Evolutionary conservation across 371 early-diverging fungal species (phyloP), one percentile per base, ranked within the genome.

Genomic region (Vairimorpha ceranae): DNA sequence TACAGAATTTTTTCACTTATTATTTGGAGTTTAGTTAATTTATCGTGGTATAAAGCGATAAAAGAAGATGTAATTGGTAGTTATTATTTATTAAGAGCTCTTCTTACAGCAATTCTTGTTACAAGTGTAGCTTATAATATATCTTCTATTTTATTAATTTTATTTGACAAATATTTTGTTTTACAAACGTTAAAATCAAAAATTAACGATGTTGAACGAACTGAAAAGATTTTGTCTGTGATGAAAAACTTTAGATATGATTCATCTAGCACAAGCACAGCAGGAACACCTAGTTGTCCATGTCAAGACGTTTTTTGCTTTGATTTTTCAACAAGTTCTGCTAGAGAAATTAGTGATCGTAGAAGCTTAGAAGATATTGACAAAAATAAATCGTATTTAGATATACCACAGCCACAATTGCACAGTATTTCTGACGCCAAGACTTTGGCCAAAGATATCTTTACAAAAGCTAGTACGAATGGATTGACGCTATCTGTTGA

Each of bases 171-270:
- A 35, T 70, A 65, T 46, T 84, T 82, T 54, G 33, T 84, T 3
- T 33, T 59, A 32, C 65, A 65, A 59, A 71, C 74, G 23, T 72
- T 84, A 29, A 74, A 72, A 21, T 45, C 33, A 8, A 84, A 84
- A 67, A 63, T 79, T 0, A 68, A 76, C 30, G 77, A 81, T 33
- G 74, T 79, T 0, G 73, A 80, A n/a, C 65, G 72, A 51, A 82
- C 70, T 23, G 83, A 84, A 43, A 78, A 64, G 51, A 81, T 84
- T 12, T 21, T 84, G 30, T 46, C 45, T n/a, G 27, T 66, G 7
- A 74, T 84, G 76, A 70, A 80, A 58, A 77, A 69, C 29, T 82
- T 56, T 73, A 74, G 80, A 58, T 79, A 81, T 61, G 81, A 80
- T n/a, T 46, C 72, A 17, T 45, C 64, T 0, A 70, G 73, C 0